Percentiles rank a stretch among this genome's conserved stretches.
Conservation (phyloP, 768 basidiomycete species). For the Tylopilus balloui region DNA sequence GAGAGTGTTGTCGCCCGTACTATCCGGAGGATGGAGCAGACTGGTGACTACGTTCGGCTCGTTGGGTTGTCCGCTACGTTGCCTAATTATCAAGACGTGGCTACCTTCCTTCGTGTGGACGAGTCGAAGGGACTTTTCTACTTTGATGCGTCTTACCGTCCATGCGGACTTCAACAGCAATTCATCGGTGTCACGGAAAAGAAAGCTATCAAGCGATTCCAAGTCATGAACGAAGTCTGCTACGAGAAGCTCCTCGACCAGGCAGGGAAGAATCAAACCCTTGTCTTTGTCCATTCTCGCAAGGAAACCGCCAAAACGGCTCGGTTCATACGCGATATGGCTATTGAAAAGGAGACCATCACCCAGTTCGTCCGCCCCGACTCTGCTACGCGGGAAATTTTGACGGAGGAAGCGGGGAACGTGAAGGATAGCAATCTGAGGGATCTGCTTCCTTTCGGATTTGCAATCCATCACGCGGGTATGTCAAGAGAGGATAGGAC, state of each 20-base stretch:
- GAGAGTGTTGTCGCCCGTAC: slow-evolving; percentile 89
- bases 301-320: slow-evolving; percentile 99
- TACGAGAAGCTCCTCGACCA: slow-evolving; percentile 99
- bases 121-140: slow-evolving; percentile 90
- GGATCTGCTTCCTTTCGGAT: slow-evolving; percentile 93
- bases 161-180: slow-evolving; percentile 93
- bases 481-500: slow-evolving; percentile 90
- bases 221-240: slow-evolving; percentile 97
- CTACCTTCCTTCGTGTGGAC: slow-evolving; percentile 94
- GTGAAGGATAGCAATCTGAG: slow-evolving; percentile 79
- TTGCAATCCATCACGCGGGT: slow-evolving; percentile 97
- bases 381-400: slow-evolving; percentile 84
- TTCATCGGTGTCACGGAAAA: slow-evolving; percentile 98
- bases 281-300: slow-evolving; percentile 97
- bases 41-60: slow-evolving; percentile 85
- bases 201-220: slow-evolving; percentile 98
- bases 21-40: slow-evolving; percentile 92
- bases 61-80: slow-evolving; percentile 95
- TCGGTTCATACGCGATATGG: slow-evolving; percentile 88
- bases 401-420: slow-evolving; percentile 77
- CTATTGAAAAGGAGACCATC: slow-evolving; percentile 94
- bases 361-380: slow-evolving; percentile 95
- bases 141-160: slow-evolving; percentile 92
- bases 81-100: slow-evolving; percentile 98
- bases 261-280: slow-evolving; percentile 81